These are phyloP conservation scores for Stagonosporopsis rhizophila DNA, from an alignment of 2,329 filamentous ascomycete species.

Conservation along the genomic window DNA sequence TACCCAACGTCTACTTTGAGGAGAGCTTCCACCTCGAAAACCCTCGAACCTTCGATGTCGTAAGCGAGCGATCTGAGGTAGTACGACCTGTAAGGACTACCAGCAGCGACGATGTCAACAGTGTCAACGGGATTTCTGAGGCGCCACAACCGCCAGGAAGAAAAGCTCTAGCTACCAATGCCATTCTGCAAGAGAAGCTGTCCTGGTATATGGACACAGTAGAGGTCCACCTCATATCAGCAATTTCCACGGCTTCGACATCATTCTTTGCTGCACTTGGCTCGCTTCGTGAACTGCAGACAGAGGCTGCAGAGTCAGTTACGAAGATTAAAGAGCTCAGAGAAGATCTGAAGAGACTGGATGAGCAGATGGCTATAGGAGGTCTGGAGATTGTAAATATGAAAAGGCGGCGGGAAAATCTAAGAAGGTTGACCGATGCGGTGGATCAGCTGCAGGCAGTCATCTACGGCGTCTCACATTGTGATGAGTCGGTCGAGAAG, in stretches of 20 bases:
- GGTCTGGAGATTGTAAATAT: conserved; percentile 87
- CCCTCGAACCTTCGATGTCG: conserved; percentile 92
- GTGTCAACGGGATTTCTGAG: conserved; percentile 64
- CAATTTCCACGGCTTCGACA: conserved; percentile 92
- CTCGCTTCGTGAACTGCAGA: conserved; percentile 87
- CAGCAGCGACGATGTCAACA: conserved; percentile 60
- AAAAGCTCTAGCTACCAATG: conserved; percentile 93
- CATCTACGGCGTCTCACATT: conserved; percentile 74
- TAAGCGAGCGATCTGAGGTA: conserved; percentile 96
- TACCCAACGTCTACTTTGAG: conserved; percentile 92
- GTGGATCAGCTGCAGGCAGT: conserved; percentile 83
- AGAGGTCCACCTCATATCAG: conserved; percentile 94
- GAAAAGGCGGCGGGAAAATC: conserved; percentile 80
- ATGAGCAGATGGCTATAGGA: conserved; percentile 84
- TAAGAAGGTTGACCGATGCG: conserved; percentile 80
- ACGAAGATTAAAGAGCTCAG: conserved; percentile 81
- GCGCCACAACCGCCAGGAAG: conserved; percentile 65
- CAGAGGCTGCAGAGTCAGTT: conserved; percentile 90
- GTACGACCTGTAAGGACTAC: conserved; percentile 67
- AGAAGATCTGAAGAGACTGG: conserved; percentile 78
- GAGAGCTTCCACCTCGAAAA: conserved; percentile 96
- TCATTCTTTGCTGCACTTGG: conserved; percentile 96
- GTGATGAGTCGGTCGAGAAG: conserved; percentile 81
- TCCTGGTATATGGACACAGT: conserved; percentile 99
- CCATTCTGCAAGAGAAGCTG: conserved; percentile 95